phyloP scores from a whole-genome alignment of 768 basidiomycete species.

The Termitomyces heimii region DNA sequence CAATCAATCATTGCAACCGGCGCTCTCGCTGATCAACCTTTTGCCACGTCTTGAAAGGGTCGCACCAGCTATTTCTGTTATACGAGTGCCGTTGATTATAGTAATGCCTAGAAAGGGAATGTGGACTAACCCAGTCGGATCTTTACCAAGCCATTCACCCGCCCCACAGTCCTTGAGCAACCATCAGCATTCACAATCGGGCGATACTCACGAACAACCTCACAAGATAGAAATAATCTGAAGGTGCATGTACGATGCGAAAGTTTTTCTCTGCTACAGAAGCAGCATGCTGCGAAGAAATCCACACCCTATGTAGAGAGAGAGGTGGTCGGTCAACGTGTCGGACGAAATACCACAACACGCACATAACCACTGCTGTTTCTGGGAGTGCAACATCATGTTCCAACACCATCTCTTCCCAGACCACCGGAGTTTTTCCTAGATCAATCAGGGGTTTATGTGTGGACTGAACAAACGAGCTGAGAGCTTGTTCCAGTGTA shows the following conservation, averaged over 20 bases:
- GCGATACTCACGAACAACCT: conserved; percentile 12
- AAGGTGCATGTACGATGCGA: conserved; percentile 61
- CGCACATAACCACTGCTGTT: conserved; percentile 53
- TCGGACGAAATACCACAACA: conserved; percentile 4
- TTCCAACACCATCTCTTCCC: conserved; percentile 72
- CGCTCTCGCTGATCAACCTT: conserved; percentile 31
- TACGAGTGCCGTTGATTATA: not conserved
- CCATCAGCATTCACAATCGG: not conserved
- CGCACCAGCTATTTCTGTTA: conserved; percentile 61
- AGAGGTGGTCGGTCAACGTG: not conserved
- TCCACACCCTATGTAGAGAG: conserved; percentile 54
- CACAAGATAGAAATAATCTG: conserved; percentile 76
- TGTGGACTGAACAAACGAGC: conserved; percentile 49
- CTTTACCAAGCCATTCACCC: conserved; percentile 61
- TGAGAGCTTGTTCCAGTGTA: conserved; percentile 60
- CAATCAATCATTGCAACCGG: not conserved
- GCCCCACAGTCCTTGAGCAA: conserved; percentile 55
- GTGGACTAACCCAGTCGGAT: conserved; percentile 30
- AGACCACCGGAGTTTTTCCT: conserved; percentile 76
- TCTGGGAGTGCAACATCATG: conserved; percentile 39
- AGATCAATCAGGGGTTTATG: conserved; percentile 45
- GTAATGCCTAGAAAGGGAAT: not conserved
- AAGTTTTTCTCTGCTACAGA: conserved; percentile 53
- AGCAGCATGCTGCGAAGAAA: conserved; percentile 52
- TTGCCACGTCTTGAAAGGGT: conserved; percentile 79